Conservation (phyloP, 345 rosid genomes). For the Carallia pectinifolia region DNA sequence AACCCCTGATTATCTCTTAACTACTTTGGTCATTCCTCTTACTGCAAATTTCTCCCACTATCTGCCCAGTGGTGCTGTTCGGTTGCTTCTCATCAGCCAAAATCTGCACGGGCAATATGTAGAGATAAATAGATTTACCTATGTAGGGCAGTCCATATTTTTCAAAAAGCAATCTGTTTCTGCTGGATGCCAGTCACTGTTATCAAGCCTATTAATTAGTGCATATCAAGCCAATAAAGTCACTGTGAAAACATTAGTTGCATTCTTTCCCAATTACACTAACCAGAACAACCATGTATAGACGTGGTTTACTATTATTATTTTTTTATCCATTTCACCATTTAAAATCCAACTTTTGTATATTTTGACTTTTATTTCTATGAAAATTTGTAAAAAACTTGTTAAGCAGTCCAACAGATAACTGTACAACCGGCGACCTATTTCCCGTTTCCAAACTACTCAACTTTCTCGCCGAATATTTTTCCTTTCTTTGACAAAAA, state of each 20-base stretch:
- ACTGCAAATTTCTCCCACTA: constrained; percentile 27
- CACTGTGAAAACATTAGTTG: neutral
- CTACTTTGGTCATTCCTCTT: constrained; percentile 24
- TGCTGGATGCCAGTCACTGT: neutral
- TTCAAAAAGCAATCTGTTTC: neutral
- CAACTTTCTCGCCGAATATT: neutral
- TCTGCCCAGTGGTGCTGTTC: constrained; percentile 36
- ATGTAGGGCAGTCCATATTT: neutral
- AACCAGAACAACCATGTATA: neutral
- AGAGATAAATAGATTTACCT: constrained; percentile 9
- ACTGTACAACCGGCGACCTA: constrained; percentile 1
- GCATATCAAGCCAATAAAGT: neutral
- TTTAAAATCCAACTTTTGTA: neutral
- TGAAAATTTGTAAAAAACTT: too few species aligned
- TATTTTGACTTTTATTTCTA: neutral
- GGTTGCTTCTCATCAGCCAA: constrained; percentile 49
- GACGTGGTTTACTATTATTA: neutral
- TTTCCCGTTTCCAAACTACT: neutral
- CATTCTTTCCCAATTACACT: neutral
- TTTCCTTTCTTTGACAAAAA: neutral
- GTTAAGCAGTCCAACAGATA: neutral
- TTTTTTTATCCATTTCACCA: neutral
- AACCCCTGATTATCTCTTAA: constrained; percentile 36
- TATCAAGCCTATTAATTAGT: neutral
- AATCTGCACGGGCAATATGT: constrained; percentile 43